phyloP scores from a whole-genome alignment of 768 basidiomycete species.

The Rhizopogon roseolus region DNA sequence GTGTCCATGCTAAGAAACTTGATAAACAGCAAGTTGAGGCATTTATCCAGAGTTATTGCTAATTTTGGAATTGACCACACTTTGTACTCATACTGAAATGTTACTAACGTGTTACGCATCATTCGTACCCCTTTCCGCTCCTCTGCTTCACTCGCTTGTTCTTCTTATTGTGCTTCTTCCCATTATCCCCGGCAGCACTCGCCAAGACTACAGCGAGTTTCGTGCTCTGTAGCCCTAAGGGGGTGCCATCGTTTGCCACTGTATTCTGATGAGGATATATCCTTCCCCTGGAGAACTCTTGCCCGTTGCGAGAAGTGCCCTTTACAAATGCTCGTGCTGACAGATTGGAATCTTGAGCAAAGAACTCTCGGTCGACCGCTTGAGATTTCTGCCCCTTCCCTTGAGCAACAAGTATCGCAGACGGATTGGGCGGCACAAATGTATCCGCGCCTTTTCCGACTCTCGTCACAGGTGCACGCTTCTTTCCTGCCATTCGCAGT shows the following conservation, averaged over 20 bases:
- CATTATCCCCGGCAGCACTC: conserved; percentile 30
- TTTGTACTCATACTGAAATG: background rate
- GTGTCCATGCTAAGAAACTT: background rate
- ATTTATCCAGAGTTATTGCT: background rate
- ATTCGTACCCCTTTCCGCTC: conserved; percentile 91
- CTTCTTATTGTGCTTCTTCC: conserved; percentile 87
- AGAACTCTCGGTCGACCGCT: conserved; percentile 82
- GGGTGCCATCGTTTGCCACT: conserved; percentile 76
- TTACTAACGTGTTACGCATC: conserved; percentile 1
- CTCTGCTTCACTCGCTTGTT: conserved; percentile 79
- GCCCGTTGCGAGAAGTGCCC: conserved; percentile 50
- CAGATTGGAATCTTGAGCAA: conserved; percentile 49
- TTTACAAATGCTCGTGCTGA: conserved; percentile 62
- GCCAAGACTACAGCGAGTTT: conserved; percentile 39
- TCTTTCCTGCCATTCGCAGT: conserved; percentile 64
- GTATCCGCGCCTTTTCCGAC: conserved; percentile 85
- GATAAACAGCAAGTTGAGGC: background rate
- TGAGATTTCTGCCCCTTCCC: conserved; percentile 48
- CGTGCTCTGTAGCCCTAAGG: conserved; percentile 39
- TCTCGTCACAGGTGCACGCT: conserved; percentile 82
- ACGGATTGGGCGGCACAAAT: conserved; percentile 47
- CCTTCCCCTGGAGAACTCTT: conserved; percentile 57
- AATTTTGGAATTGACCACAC: background rate
- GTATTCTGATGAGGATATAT: conserved; percentile 82
- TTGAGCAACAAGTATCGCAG: conserved; percentile 23